These are phyloP conservation scores for Fagus sylvatica DNA, from an alignment of 306 rosid species.

Conservation along the genomic window DNA sequence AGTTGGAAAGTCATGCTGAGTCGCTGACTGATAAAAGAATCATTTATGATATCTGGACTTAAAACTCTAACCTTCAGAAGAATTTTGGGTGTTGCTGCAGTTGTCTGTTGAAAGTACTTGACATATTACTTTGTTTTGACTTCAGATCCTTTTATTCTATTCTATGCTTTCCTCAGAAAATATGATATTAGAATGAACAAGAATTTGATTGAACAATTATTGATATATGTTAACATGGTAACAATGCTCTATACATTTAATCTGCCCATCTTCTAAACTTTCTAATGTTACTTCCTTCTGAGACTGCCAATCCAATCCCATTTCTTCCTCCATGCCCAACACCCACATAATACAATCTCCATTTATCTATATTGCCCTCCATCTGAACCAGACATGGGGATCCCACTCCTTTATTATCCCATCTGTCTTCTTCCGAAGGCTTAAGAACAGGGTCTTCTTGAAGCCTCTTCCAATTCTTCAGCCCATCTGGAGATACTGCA, in stretches of 20 bases:
- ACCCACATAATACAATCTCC: conserved; percentile 31
- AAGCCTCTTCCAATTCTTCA: conserved; percentile 19
- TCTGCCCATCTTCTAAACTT: conserved; percentile 29
- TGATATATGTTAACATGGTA: not conserved
- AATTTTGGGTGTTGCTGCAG: not conserved
- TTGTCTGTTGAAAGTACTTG: not conserved
- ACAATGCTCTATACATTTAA: conserved; percentile 6
- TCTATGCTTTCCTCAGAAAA: not conserved
- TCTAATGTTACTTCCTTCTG: conserved; percentile 16
- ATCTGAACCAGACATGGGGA: conserved; percentile 30
- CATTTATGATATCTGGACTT: not conserved
- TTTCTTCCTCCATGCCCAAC: conserved; percentile 19
- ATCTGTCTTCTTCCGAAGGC: conserved; percentile 10
- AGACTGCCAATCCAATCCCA: conserved; percentile 37
- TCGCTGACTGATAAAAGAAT: not conserved
- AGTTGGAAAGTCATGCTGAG: not conserved
- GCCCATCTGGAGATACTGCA: conserved; percentile 22
- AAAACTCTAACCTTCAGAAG: not conserved
- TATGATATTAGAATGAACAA: not conserved
- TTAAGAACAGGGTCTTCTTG: not conserved
- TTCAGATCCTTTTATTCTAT: not conserved
- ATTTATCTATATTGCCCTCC: conserved; percentile 12
- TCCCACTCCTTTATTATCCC: conserved; percentile 30
- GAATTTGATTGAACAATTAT: not conserved
- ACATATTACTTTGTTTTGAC: not conserved